Evolutionary conservation across 2,329 filamentous ascomycete species (phyloP).

Genomic region (Diaporthe ilicicola): DNA sequence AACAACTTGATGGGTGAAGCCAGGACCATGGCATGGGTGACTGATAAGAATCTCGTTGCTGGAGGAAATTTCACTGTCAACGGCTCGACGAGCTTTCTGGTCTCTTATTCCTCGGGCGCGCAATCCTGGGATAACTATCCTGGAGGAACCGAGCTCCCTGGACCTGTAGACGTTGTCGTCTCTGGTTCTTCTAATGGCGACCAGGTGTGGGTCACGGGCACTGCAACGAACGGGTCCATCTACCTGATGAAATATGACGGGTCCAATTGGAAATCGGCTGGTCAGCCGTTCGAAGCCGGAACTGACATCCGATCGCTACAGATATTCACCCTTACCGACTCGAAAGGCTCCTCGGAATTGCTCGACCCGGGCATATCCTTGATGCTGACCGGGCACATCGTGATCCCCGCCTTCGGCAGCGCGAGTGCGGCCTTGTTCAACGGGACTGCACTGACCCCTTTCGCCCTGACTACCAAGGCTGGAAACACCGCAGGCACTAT

Average conservation of each 20-base stretch:
- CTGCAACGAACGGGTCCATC: constrained; percentile 69
- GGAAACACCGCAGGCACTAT: constrained; percentile 76
- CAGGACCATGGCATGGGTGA: constrained; percentile 78
- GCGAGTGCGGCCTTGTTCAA: constrained; percentile 90
- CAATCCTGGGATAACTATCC: constrained; percentile 72
- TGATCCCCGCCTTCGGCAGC: constrained; percentile 78
- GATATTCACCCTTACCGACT: constrained; percentile 74
- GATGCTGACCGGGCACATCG: constrained; percentile 84
- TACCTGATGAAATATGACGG: constrained; percentile 88
- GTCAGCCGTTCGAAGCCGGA: constrained; percentile 66
- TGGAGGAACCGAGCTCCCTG: constrained; percentile 74
- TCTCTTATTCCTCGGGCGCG: constrained; percentile 74
- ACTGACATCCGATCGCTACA: constrained; percentile 83
- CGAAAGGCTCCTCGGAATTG: constrained; percentile 71
- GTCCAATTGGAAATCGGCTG: constrained; percentile 72
- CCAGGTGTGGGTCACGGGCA: constrained; percentile 85
- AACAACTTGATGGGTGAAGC: constrained; percentile 76
- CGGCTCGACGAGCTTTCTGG: constrained; percentile 72
- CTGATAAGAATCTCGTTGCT: constrained; percentile 74
- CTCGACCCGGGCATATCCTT: constrained; percentile 75
- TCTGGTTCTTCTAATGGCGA: constrained; percentile 76
- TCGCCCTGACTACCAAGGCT: constrained; percentile 77
- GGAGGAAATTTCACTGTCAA: constrained; percentile 79
- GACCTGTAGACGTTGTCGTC: constrained; percentile 79
- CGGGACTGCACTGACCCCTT: constrained; percentile 80